Evolutionary conservation across 1,284 basidiomycete genomes (phyloP), one percentile per base, ranked within the genome.

Genomic region (Pholiota adiposa): DNA sequence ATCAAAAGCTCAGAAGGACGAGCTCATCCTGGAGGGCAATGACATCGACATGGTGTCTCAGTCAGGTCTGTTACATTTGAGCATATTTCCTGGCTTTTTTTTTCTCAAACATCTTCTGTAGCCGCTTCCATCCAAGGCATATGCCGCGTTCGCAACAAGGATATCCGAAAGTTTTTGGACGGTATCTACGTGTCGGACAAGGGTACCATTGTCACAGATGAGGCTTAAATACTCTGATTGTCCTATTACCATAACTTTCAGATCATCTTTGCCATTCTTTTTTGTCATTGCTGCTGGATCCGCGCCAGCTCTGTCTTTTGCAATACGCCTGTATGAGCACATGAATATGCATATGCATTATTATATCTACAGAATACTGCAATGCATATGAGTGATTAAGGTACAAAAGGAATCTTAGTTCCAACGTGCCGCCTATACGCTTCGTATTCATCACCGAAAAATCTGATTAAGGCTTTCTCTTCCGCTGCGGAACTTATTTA

Each of bases 11-110:
- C 93, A 96, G 79, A 99, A 99, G 86, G 97, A 99, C 70, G 95
- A 97, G 81, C 83, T 97, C 67, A 90, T 96, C 70, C 79, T 97
- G 48, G 88, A 93, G 80, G 96, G 96, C 60, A 96, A 96, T 76
- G 97, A 98, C 77, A 85, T 98, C 65, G 90, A 97, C 76, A 93
- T 91, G 70, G 96, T 98, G 60, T 97, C 96, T 41, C 96, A 97
- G 79, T 97, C 95, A 65, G 90, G 91, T 92, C 66, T 52, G 81
- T 69, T 18, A 3, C 2, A 0, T 63, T 18, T 29, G 12, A 23
- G 31, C 9, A 19, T 9, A n/a, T n/a, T n/a, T n/a, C n/a, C n/a
- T n/a, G n/a, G n/a, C n/a, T n/a, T n/a, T 38, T 25, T 21, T 27
- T 18, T 21, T 46, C 50, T 63, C 53, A 60, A 38, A 52, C 58